A percentile compares a stretch with the other conserved stretches of the same genome.
These are phyloP conservation scores for Metarhizium humberi DNA, from an alignment of 2,329 filamentous ascomycete genomes.

Conservation along the genomic window DNA sequence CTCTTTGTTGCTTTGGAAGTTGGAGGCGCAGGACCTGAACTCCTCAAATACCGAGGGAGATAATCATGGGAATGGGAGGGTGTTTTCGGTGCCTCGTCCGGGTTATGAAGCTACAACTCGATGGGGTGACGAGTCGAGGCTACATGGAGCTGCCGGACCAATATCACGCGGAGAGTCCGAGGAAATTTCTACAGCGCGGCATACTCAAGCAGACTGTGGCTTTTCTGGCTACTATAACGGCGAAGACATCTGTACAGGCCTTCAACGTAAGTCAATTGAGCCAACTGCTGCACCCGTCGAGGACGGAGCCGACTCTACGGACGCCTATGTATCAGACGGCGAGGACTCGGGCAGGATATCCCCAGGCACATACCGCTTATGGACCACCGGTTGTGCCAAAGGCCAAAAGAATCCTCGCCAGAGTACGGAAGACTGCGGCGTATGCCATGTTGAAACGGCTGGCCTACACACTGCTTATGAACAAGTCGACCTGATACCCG, in stretches of 20 bases:
- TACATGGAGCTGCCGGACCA: no score
- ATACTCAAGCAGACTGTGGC: neutral
- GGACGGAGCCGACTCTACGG: neutral
- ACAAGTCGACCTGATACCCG: neutral
- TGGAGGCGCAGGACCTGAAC: neutral
- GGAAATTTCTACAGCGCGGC: no score
- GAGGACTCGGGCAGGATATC: constrained; percentile 32
- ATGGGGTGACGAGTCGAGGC: neutral
- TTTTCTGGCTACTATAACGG: neutral
- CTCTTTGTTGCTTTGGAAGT: neutral
- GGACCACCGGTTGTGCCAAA: constrained; percentile 20
- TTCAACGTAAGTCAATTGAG: neutral
- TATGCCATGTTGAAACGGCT: neutral
- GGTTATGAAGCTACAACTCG: neutral
- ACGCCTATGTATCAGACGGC: constrained; percentile 24
- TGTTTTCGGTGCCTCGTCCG: neutral
- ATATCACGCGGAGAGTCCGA: no score
- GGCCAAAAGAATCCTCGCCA: neutral
- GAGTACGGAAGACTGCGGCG: neutral
- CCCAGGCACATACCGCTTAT: constrained; percentile 30
- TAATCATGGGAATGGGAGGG: neutral
- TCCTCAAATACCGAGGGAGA: neutral
- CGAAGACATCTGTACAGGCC: neutral
- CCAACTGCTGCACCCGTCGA: neutral
- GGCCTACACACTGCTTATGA: neutral